phyloP scores from a whole-genome alignment of 1,284 basidiomycete species.

The Tremellales sp. region DNA sequence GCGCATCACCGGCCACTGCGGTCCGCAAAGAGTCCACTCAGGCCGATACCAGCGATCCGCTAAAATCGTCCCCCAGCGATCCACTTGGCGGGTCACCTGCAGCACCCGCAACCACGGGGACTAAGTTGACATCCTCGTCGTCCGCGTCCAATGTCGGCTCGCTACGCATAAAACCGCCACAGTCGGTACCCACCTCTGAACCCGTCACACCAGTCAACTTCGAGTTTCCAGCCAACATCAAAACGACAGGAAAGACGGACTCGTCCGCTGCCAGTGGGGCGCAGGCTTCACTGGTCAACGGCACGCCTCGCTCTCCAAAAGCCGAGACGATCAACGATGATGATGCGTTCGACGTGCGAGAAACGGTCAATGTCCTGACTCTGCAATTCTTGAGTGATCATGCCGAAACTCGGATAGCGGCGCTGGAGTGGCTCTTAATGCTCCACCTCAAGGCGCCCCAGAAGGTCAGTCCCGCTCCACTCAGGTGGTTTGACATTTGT shows the following conservation, averaged over 20 bases:
- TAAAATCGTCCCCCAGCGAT: slow-evolving; percentile 3
- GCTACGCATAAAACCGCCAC: slow-evolving; percentile 13
- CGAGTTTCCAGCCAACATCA: slow-evolving; percentile 30
- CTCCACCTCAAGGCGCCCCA: slow-evolving; percentile 94
- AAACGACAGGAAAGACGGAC: slow-evolving; percentile 12
- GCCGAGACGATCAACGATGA: slow-evolving; percentile 50
- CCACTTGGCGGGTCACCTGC: background rate
- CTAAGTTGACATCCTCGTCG: slow-evolving; percentile 8
- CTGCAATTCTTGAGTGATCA: slow-evolving; percentile 93
- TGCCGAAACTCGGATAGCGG: slow-evolving; percentile 91
- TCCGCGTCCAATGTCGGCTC: slow-evolving; percentile 11
- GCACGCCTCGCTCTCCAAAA: slow-evolving; percentile 18
- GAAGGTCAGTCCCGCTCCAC: slow-evolving; percentile 57
- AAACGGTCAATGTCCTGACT: slow-evolving; percentile 86
- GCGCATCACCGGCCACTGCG: slow-evolving; percentile 8
- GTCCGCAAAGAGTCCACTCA: slow-evolving; percentile 22
- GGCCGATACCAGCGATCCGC: slow-evolving; percentile 11
- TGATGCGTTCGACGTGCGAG: slow-evolving; percentile 88
- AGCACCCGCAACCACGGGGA: too few relatives aligned
- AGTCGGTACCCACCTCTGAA: slow-evolving; percentile 49
- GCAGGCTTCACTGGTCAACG: background rate
- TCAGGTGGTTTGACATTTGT: background rate
- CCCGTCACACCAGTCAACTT: slow-evolving; percentile 36
- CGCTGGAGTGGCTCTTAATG: slow-evolving; percentile 98
- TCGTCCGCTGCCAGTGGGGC: background rate